Conservation (phyloP, 1,284 basidiomycete species). For the Tilletiopsis washingtonensis region DNA sequence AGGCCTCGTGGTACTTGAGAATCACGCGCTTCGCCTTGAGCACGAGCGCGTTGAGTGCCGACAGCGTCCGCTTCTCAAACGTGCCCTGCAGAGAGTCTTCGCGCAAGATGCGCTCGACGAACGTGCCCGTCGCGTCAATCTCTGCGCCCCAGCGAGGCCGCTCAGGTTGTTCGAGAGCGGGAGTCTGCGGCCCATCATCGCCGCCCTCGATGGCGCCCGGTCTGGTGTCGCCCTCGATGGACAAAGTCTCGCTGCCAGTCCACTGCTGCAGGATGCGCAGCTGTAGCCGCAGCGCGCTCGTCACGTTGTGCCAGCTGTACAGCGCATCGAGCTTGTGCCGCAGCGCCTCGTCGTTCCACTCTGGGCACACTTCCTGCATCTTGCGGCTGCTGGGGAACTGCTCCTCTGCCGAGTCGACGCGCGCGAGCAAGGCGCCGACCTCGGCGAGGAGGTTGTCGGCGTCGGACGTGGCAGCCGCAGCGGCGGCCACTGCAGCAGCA, state of each 20-base stretch:
- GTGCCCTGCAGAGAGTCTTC: constrained; percentile 89
- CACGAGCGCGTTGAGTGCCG: constrained; percentile 76
- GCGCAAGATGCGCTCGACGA: constrained; percentile 88
- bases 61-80: constrained; percentile 86
- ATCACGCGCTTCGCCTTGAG: constrained; percentile 79
- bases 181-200: too few relatives aligned
- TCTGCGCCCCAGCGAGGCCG: constrained; percentile 1
- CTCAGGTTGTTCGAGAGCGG: too few relatives aligned
- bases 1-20: constrained; percentile 65
- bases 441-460: constrained; percentile 18
- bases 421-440: constrained; percentile 26
- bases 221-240: constrained; percentile 11
- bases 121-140: constrained; percentile 48
- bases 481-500: constrained; percentile 1
- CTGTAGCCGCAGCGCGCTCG: constrained; percentile 31
- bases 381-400: constrained; percentile 41
- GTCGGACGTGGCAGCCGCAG: constrained; percentile 3
- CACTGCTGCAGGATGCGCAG: constrained; percentile 38
- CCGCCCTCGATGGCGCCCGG: neutral
- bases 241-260: constrained; percentile 38
- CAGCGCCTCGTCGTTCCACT: constrained; percentile 28
- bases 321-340: constrained; percentile 37
- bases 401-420: constrained; percentile 37
- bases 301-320: constrained; percentile 43
- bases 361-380: constrained; percentile 30